Percentiles rank a stretch among this genome's conserved stretches.
phyloP scores from a whole-genome alignment of 177 flowering plant genomes.

The Vitis hybrid region DNA sequence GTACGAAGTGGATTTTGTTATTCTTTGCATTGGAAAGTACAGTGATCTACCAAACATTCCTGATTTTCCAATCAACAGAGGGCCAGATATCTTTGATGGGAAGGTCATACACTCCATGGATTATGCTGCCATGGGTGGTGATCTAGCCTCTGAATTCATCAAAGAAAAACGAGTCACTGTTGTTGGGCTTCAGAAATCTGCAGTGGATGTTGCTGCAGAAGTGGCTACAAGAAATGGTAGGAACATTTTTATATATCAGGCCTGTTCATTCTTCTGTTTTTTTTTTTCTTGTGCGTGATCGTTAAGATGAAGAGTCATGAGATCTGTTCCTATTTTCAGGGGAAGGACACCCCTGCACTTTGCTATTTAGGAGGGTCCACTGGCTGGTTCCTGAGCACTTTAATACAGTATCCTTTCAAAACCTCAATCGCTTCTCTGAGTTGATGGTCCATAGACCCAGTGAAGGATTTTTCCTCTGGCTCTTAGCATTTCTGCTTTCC shows the following conservation, averaged over 20 bases:
- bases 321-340: constrained; percentile 17
- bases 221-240: constrained; percentile 29
- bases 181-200: constrained; percentile 45
- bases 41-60: constrained; percentile 38
- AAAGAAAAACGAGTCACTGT: constrained; percentile 29
- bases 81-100: constrained; percentile 32
- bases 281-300: not conserved
- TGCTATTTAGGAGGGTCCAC: constrained; percentile 26
- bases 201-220: constrained; percentile 36
- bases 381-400: constrained; percentile 28
- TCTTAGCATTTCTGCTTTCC: constrained; percentile 22
- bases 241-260: not conserved
- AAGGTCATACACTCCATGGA: constrained; percentile 40
- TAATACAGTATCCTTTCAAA: constrained; percentile 3
- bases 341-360: constrained; percentile 22
- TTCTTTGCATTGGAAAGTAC: constrained; percentile 35
- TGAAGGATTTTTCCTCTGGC: constrained; percentile 27
- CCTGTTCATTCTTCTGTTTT: not conserved
- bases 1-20: constrained; percentile 36
- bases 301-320: not conserved
- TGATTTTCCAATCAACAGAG: constrained; percentile 20
- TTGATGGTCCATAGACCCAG: constrained; percentile 34
- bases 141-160: constrained; percentile 21
- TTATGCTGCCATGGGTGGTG: constrained; percentile 39
- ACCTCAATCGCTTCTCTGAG: constrained; percentile 30